phyloP scores from a whole-genome alignment of 176 grass and related monocot genomes.

The Aegilops umbellulata region DNA sequence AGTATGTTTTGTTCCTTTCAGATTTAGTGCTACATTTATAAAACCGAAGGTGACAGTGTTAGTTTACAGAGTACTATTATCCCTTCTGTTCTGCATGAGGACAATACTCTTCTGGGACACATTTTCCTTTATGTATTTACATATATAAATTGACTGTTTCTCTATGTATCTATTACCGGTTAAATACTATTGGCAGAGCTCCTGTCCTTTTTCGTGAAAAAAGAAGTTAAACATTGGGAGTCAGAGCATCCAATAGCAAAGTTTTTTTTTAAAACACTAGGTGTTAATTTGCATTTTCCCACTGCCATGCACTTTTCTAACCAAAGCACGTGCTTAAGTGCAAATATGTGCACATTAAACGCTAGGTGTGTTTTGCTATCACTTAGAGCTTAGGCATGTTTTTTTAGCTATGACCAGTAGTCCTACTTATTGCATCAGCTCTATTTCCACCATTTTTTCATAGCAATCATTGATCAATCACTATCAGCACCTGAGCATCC shows the following conservation, averaged over 20 bases:
- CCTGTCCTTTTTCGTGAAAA: background rate
- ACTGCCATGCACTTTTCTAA: no score
- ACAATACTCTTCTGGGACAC: background rate
- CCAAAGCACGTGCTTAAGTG: no score
- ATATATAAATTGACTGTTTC: background rate
- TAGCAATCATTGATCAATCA: background rate
- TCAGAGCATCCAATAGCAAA: background rate
- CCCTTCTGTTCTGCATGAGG: background rate
- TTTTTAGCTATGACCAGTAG: background rate
- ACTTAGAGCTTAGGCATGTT: no score
- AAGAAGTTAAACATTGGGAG: background rate
- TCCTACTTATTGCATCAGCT: background rate
- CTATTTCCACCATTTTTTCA: background rate
- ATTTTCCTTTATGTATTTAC: background rate
- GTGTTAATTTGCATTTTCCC: no score
- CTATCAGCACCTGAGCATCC: background rate
- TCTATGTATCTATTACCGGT: background rate
- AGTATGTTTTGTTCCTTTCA: background rate
- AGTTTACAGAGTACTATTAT: background rate
- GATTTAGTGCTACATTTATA: no score
- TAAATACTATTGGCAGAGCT: background rate
- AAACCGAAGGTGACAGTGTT: constrained; percentile 11
- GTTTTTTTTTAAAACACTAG: no score
- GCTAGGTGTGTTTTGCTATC: no score
- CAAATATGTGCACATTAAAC: no score